Evolutionary conservation across 2,329 filamentous ascomycete species (phyloP).

Genomic region (Diplodia scrobiculata): DNA sequence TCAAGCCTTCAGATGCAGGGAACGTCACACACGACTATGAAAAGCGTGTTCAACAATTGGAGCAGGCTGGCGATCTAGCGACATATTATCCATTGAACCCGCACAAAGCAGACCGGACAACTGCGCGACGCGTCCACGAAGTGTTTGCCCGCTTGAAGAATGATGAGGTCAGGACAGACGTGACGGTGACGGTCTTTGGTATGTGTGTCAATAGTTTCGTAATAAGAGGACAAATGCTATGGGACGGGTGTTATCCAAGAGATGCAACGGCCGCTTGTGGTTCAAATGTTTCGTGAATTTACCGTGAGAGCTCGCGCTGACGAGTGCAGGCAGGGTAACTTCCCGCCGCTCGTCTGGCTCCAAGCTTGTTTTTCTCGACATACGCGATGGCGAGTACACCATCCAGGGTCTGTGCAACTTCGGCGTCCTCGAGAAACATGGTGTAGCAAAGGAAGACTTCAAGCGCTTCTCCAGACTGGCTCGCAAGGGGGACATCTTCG

Average conservation of each 20-base stretch:
- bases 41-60: constrained; percentile 58
- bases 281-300: neutral
- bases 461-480: constrained; percentile 66
- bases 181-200: constrained; percentile 43
- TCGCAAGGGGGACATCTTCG: constrained; percentile 69
- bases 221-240: neutral
- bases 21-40: constrained; percentile 45
- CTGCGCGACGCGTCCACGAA: constrained; percentile 33
- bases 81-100: constrained; percentile 56
- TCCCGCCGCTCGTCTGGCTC: constrained; percentile 71
- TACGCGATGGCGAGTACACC: constrained; percentile 70
- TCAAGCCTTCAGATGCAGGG: constrained; percentile 28
- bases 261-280: neutral
- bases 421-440: constrained; percentile 51
- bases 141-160: constrained; percentile 39
- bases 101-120: constrained; percentile 11
- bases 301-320: constrained; percentile 33
- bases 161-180: constrained; percentile 36
- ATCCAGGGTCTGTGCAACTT: constrained; percentile 78
- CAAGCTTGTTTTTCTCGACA: constrained; percentile 81
- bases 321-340: constrained; percentile 67
- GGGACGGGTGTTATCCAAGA: neutral
- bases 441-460: constrained; percentile 49
- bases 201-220: constrained; percentile 31
- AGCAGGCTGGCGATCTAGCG: constrained; percentile 51